A percentile compares a stretch with the other conserved stretches of the same genome.
Evolutionary conservation across 352 stramenopile species (phyloP).

Genomic region (Phytophthora tubulina): DNA sequence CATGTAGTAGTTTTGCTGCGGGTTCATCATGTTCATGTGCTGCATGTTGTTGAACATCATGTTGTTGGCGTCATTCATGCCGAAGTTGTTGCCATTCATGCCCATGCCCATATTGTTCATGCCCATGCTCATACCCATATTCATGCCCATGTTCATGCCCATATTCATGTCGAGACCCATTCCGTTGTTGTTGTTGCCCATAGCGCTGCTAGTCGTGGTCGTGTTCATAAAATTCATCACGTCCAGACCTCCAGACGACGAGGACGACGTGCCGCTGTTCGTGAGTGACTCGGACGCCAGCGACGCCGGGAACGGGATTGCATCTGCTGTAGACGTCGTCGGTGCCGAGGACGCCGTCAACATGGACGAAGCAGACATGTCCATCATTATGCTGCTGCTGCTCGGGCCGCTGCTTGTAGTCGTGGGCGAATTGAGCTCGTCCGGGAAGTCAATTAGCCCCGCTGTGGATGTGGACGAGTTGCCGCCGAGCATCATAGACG

Average conservation of each 20-base stretch:
- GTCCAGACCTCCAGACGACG: conserved; percentile 59
- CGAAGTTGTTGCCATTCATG: conserved; percentile 63
- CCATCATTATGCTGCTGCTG: conserved; percentile 33
- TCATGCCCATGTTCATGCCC: conserved; percentile 62
- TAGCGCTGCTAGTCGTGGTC: conserved; percentile 37
- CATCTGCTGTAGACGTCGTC: conserved; percentile 50
- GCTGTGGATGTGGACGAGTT: conserved; percentile 34
- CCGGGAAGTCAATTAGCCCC: conserved; percentile 87
- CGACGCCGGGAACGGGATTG: conserved; percentile 83
- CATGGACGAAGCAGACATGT: conserved; percentile 41
- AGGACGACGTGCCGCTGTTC: conserved; percentile 39
- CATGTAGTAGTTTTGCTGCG: conserved; percentile 72
- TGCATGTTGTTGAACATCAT: conserved; percentile 86
- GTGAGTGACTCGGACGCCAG: conserved; percentile 68
- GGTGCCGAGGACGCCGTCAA: conserved; percentile 41
- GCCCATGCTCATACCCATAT: conserved; percentile 65
- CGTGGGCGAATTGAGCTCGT: conserved; percentile 85
- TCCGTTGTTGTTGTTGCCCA: conserved; percentile 29
- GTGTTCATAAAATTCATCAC: conserved; percentile 50
- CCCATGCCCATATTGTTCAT: conserved; percentile 75
- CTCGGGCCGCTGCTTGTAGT: conserved; percentile 22
- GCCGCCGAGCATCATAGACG: conserved; percentile 49
- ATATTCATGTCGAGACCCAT: conserved; percentile 57
- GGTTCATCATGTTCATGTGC: conserved; percentile 81
- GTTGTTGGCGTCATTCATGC: conserved; percentile 61